Percentiles rank a stretch among this genome's conserved stretches.
These are phyloP conservation scores for Kodamaea sp. DNA, from an alignment of 1,139 yeast genomes.

Conservation along the genomic window DNA sequence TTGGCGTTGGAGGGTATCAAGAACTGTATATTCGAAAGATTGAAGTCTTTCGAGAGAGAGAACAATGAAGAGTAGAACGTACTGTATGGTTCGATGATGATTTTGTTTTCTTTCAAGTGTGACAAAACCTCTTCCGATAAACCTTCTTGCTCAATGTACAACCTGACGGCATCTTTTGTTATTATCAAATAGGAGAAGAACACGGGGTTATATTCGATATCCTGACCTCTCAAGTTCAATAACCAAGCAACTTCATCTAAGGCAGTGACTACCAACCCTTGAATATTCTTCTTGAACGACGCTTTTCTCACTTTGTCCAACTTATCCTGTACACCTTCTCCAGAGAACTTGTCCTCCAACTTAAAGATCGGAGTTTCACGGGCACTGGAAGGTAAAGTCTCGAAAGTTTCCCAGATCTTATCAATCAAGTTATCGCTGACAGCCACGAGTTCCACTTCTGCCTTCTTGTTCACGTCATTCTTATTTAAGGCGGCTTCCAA, in stretches of 20 bases:
- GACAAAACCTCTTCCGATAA: conserved; percentile 14
- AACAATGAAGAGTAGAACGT: conserved; percentile 56
- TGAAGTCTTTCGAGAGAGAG: conserved; percentile 42
- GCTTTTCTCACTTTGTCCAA: conserved; percentile 45
- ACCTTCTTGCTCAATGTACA: conserved; percentile 56
- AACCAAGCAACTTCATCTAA: conserved; percentile 94
- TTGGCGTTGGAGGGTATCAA: conserved; percentile 68
- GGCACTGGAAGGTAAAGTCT: conserved; percentile 49
- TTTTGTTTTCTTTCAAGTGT: conserved; percentile 36
- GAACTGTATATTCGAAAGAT: conserved; percentile 43
- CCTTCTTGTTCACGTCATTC: conserved; percentile 23
- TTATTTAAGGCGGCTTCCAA: conserved; percentile 23
- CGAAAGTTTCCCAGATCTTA: conserved; percentile 64
- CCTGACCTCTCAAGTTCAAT: conserved; percentile 81
- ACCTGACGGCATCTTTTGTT: conserved; percentile 46
- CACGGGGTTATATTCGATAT: conserved; percentile 87
- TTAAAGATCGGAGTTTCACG: conserved; percentile 41
- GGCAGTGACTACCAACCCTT: conserved; percentile 62
- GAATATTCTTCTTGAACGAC: conserved; percentile 43
- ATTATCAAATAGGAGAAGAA: conserved; percentile 79
- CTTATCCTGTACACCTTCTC: conserved; percentile 48
- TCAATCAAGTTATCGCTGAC: conserved; percentile 73
- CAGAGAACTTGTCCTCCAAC: conserved; percentile 48
- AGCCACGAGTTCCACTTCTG: conserved; percentile 61
- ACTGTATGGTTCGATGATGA: conserved; percentile 54